These are phyloP conservation scores for Nakaseomyces delphensis DNA, from an alignment of 1,139 yeast genomes.

Conservation along the genomic window DNA sequence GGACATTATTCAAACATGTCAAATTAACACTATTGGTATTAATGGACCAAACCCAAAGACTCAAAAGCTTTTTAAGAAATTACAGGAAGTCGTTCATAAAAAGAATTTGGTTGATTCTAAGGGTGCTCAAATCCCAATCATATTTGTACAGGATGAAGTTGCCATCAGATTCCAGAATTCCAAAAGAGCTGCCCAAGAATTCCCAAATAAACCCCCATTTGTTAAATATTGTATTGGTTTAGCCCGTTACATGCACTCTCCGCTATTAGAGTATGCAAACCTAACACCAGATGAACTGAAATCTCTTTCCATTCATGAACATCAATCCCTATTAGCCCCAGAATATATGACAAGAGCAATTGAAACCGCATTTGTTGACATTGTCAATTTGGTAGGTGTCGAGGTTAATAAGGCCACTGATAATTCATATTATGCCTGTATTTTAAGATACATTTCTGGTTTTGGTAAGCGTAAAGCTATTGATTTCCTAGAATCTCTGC, in stretches of 20 bases:
- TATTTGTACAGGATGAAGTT: conserved; percentile 90
- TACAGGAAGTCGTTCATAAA: conserved; percentile 49
- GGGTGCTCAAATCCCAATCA: conserved; percentile 36
- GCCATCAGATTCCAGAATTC: conserved; percentile 84
- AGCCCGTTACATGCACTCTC: conserved; percentile 86
- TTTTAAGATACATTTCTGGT: conserved; percentile 76
- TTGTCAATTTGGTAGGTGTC: conserved; percentile 83
- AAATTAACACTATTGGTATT: conserved; percentile 83
- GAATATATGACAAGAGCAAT: conserved; percentile 60
- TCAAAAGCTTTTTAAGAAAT: conserved; percentile 49
- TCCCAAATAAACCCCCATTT: conserved; percentile 77
- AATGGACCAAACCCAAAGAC: conserved; percentile 80
- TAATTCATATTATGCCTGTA: conserved; percentile 52
- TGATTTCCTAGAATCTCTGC: conserved; percentile 75
- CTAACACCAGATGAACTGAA: conserved; percentile 58
- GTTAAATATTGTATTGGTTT: conserved; percentile 83
- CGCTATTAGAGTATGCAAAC: conserved; percentile 78
- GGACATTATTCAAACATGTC: conserved; percentile 42
- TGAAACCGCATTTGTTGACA: conserved; percentile 81
- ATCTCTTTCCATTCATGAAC: conserved; percentile 63
- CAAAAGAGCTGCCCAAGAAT: conserved; percentile 63
- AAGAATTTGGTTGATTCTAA: conserved; percentile 50
- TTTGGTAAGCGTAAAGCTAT: conserved; percentile 93
- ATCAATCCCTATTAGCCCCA: conserved; percentile 61
- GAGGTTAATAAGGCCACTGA: conserved; percentile 87